These are phyloP conservation scores for Dicorynia guianensis DNA, from an alignment of 306 rosid genomes.

Conservation along the genomic window DNA sequence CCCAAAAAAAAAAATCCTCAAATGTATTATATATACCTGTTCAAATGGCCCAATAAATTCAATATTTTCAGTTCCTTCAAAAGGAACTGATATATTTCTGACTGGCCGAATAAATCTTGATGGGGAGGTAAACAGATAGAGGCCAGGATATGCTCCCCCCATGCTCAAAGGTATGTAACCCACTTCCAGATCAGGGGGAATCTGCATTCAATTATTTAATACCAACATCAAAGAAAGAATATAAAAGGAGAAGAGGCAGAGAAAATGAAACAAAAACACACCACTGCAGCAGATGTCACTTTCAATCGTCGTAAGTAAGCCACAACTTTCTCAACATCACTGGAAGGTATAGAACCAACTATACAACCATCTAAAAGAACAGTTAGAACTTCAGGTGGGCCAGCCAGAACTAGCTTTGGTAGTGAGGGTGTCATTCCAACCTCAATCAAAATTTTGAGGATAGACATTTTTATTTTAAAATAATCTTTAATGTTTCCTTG, in stretches of 20 bases:
- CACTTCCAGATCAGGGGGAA: slow-evolving; percentile 89
- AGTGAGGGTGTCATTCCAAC: slow-evolving; percentile 71
- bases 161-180: slow-evolving; percentile 92
- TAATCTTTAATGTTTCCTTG: slow-evolving; percentile 72
- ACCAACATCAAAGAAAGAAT: slow-evolving; percentile 34
- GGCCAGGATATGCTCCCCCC: slow-evolving; percentile 94
- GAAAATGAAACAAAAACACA: slow-evolving; percentile 44
- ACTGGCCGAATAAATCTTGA: slow-evolving; percentile 92
- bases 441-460: slow-evolving; percentile 59
- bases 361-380: slow-evolving; percentile 88
- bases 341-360: slow-evolving; percentile 71
- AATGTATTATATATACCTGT: slow-evolving; percentile 61
- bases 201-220: slow-evolving; percentile 55
- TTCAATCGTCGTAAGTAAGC: slow-evolving; percentile 75
- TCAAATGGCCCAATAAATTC: slow-evolving; percentile 98
- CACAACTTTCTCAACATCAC: slow-evolving; percentile 83
- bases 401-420: slow-evolving; percentile 73
- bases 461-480: slow-evolving; percentile 56
- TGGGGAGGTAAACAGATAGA: slow-evolving; percentile 78
- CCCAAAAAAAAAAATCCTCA: slow-evolving; percentile 7
- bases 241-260: slow-evolving; percentile 29
- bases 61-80: slow-evolving; percentile 58
- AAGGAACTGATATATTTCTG: slow-evolving; percentile 70
- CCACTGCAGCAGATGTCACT: slow-evolving; percentile 71
- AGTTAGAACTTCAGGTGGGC: slow-evolving; percentile 79